Base-by-base conservation (phyloP, 306 rosid genomes). In the Pterocarpus macrocarpus region DNA sequence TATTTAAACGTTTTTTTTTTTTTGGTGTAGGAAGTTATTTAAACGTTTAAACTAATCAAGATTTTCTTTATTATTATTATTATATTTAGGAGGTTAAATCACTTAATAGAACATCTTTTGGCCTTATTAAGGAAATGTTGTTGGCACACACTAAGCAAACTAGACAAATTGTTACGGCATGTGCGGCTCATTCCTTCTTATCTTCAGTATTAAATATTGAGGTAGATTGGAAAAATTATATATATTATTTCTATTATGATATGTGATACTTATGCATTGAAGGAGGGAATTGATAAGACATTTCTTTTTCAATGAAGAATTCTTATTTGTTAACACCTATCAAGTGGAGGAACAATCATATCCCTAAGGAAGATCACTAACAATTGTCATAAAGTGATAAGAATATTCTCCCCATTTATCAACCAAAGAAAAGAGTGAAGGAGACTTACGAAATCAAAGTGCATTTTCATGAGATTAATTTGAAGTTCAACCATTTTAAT, bases 151-250 rank as follows among this genome's bases (percentile, higher is more conserved):
- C 71, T 17, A 68, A n/a, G 57, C 36, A 57, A 75, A 47, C 13
- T 45, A 14, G 36, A 32, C 71, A 62, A 47, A 11, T 49, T 63
- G 72, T 55, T 59, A 3, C 4, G 7, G 55, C 34, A 69, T 3
- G 62, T 12, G 14, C 59, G n/a, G 4, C 44, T 41, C 68, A 13
- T 39, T 66, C 28, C 12, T 17, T 57, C 71, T 45, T 45, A 64
- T 63, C 71, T 47, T 50, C 15, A 34, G 43, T 64, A 64, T 64
- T 76, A 76, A 76, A 76, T 61, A 75, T 5, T 59, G 3, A 22
- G 36, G 3, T 33, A 57, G 10, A 57, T 28, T 6, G 41, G 69
- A 32, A 4, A 22, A 22, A 22, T 22, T 22, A 22, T 22, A 22
- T 22, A 22, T 22, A 22, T 22, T 22, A 22, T 22, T 22, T 22